Percentiles rank a stretch among this genome's conserved stretches.
Evolutionary conservation across 176 grass and related monocot genomes (phyloP).

Genomic region (Ampelocalamus luodianensis): DNA sequence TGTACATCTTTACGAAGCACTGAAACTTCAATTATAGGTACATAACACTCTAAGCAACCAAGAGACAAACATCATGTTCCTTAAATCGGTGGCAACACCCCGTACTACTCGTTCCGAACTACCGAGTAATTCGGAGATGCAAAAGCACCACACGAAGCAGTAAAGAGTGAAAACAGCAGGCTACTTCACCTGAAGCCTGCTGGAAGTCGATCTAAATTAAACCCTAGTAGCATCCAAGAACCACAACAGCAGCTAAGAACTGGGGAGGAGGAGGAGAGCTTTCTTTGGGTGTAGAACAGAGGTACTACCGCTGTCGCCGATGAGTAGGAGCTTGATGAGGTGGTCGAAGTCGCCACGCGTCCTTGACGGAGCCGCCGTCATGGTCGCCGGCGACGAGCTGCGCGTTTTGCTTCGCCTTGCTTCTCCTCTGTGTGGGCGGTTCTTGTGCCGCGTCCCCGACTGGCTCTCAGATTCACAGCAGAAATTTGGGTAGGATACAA

Average conservation of each 20-base stretch:
- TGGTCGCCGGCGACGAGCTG: neutral
- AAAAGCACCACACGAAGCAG: neutral
- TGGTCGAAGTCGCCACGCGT: conserved; percentile 61
- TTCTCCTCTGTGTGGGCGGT: too few species aligned
- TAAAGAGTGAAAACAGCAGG: neutral
- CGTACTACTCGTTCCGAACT: neutral
- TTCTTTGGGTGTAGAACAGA: neutral
- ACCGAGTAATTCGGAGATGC: neutral
- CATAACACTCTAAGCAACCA: neutral
- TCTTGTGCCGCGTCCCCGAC: too few species aligned
- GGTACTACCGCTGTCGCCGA: conserved; percentile 56
- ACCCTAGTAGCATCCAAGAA: neutral
- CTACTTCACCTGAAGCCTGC: neutral
- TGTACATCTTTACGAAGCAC: neutral
- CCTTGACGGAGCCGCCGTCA: conserved; percentile 53
- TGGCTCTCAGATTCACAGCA: too few species aligned
- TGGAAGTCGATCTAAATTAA: neutral
- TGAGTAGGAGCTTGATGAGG: conserved; percentile 61
- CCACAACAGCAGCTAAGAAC: neutral
- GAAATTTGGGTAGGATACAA: too few species aligned
- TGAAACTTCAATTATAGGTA: neutral
- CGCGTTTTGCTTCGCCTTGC: neutral
- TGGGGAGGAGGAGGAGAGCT: neutral
- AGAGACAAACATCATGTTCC: neutral
- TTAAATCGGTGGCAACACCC: neutral